These are phyloP conservation scores for Tulasnella sp. DNA, from an alignment of 768 basidiomycete species.

Conservation along the genomic window DNA sequence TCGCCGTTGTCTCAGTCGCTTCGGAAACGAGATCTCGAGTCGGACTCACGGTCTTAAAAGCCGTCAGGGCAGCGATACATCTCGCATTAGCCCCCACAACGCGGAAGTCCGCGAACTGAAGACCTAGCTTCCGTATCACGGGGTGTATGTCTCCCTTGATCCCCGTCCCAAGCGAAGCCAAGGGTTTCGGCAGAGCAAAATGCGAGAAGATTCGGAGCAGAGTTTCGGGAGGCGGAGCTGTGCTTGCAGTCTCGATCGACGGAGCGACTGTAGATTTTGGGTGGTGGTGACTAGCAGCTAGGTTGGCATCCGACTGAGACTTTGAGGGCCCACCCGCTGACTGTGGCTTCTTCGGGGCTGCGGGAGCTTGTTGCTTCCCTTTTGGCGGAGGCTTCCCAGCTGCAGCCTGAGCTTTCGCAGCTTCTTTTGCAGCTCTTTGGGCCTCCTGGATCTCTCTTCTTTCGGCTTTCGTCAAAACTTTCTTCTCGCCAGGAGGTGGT, in stretches of 20 bases:
- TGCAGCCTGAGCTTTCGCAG: conserved; percentile 28
- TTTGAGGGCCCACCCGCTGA: neutral
- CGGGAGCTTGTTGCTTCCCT: neutral
- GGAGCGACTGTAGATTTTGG: conserved; percentile 11
- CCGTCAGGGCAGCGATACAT: conserved; percentile 82
- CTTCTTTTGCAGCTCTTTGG: conserved; percentile 67
- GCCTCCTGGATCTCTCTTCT: conserved; percentile 67
- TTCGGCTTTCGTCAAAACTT: conserved; percentile 70
- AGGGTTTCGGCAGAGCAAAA: conserved; percentile 57
- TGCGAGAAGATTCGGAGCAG: conserved; percentile 65
- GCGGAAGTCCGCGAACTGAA: conserved; percentile 85
- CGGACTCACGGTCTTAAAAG: conserved; percentile 73
- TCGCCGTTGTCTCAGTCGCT: neutral
- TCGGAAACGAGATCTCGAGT: neutral
- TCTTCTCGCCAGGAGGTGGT: conserved; percentile 27
- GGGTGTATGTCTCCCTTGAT: conserved; percentile 84
- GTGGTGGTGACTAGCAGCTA: neutral
- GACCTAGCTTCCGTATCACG: conserved; percentile 68
- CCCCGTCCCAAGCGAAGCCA: neutral
- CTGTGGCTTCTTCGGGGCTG: neutral
- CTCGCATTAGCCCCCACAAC: conserved; percentile 92
- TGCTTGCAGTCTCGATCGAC: conserved; percentile 9
- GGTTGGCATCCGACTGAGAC: neutral
- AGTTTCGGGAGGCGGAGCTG: conserved; percentile 8
- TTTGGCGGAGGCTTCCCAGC: neutral